These are phyloP conservation scores for Camellia japonica DNA, from an alignment of 148 eudicot species.

Conservation along the genomic window DNA sequence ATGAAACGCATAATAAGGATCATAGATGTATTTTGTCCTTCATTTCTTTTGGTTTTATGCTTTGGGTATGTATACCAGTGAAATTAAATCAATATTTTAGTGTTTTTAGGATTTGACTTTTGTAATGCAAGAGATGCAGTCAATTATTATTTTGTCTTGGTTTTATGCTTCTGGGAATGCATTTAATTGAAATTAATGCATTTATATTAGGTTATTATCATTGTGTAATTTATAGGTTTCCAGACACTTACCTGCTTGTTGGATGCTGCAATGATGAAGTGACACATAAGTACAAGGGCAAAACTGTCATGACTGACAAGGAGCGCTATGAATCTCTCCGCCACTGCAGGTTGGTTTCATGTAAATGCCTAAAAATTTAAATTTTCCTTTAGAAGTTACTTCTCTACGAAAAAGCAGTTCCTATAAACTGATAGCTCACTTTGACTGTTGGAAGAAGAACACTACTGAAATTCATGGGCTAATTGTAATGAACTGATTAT, in stretches of 20 bases:
- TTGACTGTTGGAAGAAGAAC: not conserved
- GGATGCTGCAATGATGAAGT: conserved; percentile 78
- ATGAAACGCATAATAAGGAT: too few relatives aligned
- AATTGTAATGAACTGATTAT: not conserved
- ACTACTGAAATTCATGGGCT: not conserved
- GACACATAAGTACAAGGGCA: conserved; percentile 67
- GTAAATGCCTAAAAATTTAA: not conserved
- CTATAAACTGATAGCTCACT: not conserved
- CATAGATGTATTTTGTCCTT: too few relatives aligned
- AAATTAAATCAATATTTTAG: not conserved
- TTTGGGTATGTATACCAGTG: too few relatives aligned
- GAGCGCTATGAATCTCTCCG: conserved; percentile 80
- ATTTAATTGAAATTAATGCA: not conserved
- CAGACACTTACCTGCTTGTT: conserved; percentile 64
- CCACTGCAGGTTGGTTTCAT: conserved; percentile 60
- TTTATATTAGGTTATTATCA: not conserved
- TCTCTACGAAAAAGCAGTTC: not conserved
- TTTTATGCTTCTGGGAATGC: not conserved
- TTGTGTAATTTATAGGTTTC: conserved; percentile 39
- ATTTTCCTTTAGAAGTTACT: not conserved
- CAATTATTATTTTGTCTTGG: not conserved
- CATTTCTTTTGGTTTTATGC: too few relatives aligned
- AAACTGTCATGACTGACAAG: conserved; percentile 66
- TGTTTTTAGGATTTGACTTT: not conserved
- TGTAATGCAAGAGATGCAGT: not conserved